phyloP scores from a whole-genome alignment of 2,329 filamentous ascomycete genomes.

The Cladophialophora bantiana region DNA sequence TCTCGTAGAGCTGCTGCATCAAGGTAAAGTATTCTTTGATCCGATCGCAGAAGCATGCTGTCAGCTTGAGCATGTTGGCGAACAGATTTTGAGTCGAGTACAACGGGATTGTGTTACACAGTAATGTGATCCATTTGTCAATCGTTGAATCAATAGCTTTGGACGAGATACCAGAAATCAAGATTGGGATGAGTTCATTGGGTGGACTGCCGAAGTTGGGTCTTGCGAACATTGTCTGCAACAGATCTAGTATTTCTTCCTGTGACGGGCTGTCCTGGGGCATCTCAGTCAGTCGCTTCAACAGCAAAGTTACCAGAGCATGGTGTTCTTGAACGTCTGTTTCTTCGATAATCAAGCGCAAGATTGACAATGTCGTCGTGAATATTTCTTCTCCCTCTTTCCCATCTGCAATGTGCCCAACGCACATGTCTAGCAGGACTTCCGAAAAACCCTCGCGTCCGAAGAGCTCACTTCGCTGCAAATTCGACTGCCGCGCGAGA shows the following conservation, averaged over 20 bases:
- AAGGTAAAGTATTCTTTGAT: slow-evolving; percentile 75
- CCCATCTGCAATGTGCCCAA: slow-evolving; percentile 18
- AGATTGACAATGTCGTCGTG: slow-evolving; percentile 27
- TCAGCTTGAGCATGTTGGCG: slow-evolving; percentile 85
- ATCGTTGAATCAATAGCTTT: slow-evolving; percentile 75
- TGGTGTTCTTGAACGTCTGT: slow-evolving; percentile 21
- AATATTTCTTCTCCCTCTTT: slow-evolving; percentile 18
- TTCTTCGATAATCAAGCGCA: slow-evolving; percentile 34
- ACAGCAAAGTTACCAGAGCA: slow-evolving; percentile 29
- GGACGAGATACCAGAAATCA: slow-evolving; percentile 81
- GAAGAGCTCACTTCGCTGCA: slow-evolving; percentile 34
- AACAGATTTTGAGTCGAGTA: slow-evolving; percentile 82
- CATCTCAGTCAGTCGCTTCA: slow-evolving; percentile 29
- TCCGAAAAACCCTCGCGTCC: slow-evolving; percentile 27
- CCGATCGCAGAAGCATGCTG: slow-evolving; percentile 85
- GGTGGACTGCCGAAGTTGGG: slow-evolving; percentile 54
- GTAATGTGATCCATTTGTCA: slow-evolving; percentile 89
- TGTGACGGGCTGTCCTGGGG: slow-evolving; percentile 27
- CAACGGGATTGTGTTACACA: slow-evolving; percentile 81
- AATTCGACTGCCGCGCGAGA: slow-evolving; percentile 29
- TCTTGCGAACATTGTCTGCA: slow-evolving; percentile 35
- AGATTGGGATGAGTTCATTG: slow-evolving; percentile 74
- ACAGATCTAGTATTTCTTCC: slow-evolving; percentile 34
- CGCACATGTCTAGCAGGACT: slow-evolving; percentile 32
- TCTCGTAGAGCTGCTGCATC: slow-evolving; percentile 70